Percentiles rank a stretch among this genome's conserved stretches.
Conservation (phyloP, 495 filamentous ascomycete species). For the Aspergillus funiculosus region DNA sequence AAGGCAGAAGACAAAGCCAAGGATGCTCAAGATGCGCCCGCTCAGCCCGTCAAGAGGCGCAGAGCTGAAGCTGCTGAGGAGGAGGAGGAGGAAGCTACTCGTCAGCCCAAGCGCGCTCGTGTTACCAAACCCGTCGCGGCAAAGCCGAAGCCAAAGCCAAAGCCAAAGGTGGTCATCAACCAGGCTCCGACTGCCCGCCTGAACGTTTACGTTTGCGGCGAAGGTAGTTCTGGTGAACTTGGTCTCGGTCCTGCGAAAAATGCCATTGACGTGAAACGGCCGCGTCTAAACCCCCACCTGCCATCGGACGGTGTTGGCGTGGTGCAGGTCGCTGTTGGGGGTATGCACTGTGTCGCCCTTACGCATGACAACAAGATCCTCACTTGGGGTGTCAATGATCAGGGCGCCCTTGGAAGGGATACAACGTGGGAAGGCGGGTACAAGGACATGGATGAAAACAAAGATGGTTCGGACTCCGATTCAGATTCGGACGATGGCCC, state of each 20-base stretch:
- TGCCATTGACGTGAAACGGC: slow-evolving; percentile 61
- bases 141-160: slow-evolving; percentile 23
- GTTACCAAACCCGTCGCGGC: slow-evolving; percentile 21
- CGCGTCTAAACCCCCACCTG: slow-evolving; percentile 57
- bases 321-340: slow-evolving; percentile 55
- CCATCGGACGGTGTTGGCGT: slow-evolving; percentile 54
- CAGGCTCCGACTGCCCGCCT: slow-evolving; percentile 42
- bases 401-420: slow-evolving; percentile 57
- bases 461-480: slow-evolving; percentile 43
- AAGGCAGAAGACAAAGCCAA: slow-evolving; percentile 21
- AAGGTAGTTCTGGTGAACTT: slow-evolving; percentile 62
- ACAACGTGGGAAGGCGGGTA: slow-evolving; percentile 58
- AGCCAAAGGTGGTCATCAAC: slow-evolving; percentile 39
- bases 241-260: slow-evolving; percentile 58
- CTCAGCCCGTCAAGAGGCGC: slow-evolving; percentile 34
- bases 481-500: slow-evolving; percentile 48
- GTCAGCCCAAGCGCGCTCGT: slow-evolving; percentile 27
- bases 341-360: slow-evolving; percentile 59
- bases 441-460: slow-evolving; percentile 55
- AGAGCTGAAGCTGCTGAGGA: slow-evolving; percentile 31
- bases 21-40: slow-evolving; percentile 11
- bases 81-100: slow-evolving; percentile 28
- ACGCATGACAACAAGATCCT: slow-evolving; percentile 58
- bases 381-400: slow-evolving; percentile 67
- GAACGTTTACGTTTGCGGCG: slow-evolving; percentile 64